Conservation (phyloP, 2,329 filamentous ascomycete genomes). For the Aspergillus melleus region DNA sequence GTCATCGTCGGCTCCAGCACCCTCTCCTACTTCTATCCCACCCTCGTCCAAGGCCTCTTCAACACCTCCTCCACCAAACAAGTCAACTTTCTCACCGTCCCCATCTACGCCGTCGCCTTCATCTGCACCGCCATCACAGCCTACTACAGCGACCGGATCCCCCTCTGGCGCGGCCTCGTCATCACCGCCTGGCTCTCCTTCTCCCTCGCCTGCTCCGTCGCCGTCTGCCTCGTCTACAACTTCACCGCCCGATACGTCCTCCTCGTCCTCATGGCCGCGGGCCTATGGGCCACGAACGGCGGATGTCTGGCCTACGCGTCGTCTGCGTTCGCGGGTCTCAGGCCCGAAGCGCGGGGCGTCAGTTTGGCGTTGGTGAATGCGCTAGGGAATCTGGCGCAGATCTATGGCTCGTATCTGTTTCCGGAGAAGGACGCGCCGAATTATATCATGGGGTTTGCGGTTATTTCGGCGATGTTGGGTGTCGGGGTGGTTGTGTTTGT, state of each 20-base stretch:
- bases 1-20: conserved; percentile 42
- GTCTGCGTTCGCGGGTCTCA: conserved; percentile 53
- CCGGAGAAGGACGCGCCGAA: conserved; percentile 51
- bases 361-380: conserved; percentile 55
- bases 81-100: conserved; percentile 35
- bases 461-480: conserved; percentile 36
- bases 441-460: conserved; percentile 48
- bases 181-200: conserved; percentile 51
- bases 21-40: conserved; percentile 34
- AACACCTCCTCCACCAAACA: conserved; percentile 26
- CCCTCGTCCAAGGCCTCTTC: conserved; percentile 25
- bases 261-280: conserved; percentile 57
- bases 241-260: conserved; percentile 56
- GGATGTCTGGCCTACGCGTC: conserved; percentile 54
- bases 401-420: conserved; percentile 57
- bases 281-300: conserved; percentile 56
- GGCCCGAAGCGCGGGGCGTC: conserved; percentile 52
- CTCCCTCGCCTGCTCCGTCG: conserved; percentile 40
- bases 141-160: conserved; percentile 50
- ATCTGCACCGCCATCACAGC: conserved; percentile 33
- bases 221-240: conserved; percentile 48
- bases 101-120: conserved; percentile 56
- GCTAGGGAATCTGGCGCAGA: conserved; percentile 56
- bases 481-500: conserved; percentile 31
- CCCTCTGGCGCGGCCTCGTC: conserved; percentile 49